Conservation (phyloP, 768 basidiomycete species). For the Mycena crocata region DNA sequence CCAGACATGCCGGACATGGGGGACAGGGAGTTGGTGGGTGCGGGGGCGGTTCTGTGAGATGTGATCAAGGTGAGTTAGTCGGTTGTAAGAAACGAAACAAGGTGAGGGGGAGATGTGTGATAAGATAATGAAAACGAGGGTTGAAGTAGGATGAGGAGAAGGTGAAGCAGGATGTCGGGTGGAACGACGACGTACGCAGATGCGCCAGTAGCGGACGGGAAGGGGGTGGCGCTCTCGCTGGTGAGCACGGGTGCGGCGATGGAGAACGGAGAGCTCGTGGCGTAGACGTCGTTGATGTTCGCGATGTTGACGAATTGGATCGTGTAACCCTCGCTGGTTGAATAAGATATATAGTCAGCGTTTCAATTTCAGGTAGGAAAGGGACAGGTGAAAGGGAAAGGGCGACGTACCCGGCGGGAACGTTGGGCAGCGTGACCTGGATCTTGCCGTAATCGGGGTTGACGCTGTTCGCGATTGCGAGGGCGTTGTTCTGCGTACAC, state of each 20-base stretch:
- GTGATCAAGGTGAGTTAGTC: too few relatives aligned
- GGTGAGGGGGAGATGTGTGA: too few relatives aligned
- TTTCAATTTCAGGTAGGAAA: not conserved
- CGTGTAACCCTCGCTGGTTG: slow-evolving; percentile 28
- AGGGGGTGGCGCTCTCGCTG: slow-evolving; percentile 12
- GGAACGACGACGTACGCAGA: not conserved
- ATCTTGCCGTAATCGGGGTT: not conserved
- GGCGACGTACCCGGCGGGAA: slow-evolving; percentile 4
- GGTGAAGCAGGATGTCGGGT: not conserved
- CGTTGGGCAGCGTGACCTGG: slow-evolving; percentile 9
- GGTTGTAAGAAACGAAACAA: too few relatives aligned
- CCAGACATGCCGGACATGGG: too few relatives aligned
- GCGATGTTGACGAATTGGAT: slow-evolving; percentile 28
- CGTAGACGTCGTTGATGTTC: slow-evolving; percentile 27
- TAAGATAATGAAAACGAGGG: not conserved
- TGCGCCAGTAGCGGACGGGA: not conserved
- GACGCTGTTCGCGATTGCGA: slow-evolving; percentile 33
- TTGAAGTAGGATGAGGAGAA: not conserved
- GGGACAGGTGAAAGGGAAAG: not conserved
- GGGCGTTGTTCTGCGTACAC: slow-evolving; percentile 11
- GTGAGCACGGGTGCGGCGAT: slow-evolving; percentile 21
- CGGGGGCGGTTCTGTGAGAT: too few relatives aligned
- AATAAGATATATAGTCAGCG: not conserved
- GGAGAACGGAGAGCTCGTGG: slow-evolving; percentile 14
- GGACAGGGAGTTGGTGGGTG: too few relatives aligned